Evolutionary conservation across 164 flowering plant genomes (phyloP), one percentile per base, ranked within the genome.

Genomic region (Nymphaea thermarum): DNA sequence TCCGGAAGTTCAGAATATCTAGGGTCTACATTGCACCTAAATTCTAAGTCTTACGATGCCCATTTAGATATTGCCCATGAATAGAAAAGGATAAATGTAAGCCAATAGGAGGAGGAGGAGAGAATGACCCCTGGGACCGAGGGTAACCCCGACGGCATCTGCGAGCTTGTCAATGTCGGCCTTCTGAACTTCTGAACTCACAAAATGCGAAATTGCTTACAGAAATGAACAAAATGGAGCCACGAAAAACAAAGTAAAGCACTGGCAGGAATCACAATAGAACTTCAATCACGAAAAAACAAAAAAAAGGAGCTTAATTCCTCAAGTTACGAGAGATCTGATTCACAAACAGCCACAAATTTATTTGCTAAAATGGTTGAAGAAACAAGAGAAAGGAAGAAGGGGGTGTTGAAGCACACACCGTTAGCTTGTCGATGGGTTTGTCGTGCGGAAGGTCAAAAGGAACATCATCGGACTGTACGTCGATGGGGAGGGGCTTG

Each of bases 141-240:
- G 95, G 64, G 98, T 94, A 44, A 94, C 89, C 2, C 93, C 99
- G 6, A 94, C 99, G 57, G 91, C 93, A 78, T 94, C 96, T 5
- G 96, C 91, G 64, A 94, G 93, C 79, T 92, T 95, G 75, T 95
- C 98, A 64, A 95, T 92, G 45, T 98, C 99, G 59, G 85, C 72
- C 81, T 94, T n/a, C n/a, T n/a, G n/a, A 25, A 25, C 1, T 25
- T 25, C 36, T 25, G 36, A 25, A 25, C 36, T 25, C 36, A 25
- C 36, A 25, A 25, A 25, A 25, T 25, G 1, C 36, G 36, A 1
- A 25, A 25, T 25, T 25, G 36, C 36, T 25, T 25, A 25, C 36
- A 25, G 36, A 25, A 25, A 25, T 25, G 36, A 25, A 25, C 36
- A 25, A 25, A 25, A 25, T 25, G 36, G 36, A 45, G 7, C 53